Evolutionary conservation across 495 filamentous ascomycete genomes (phyloP).

Genomic region (Jackrogersella minutella): DNA sequence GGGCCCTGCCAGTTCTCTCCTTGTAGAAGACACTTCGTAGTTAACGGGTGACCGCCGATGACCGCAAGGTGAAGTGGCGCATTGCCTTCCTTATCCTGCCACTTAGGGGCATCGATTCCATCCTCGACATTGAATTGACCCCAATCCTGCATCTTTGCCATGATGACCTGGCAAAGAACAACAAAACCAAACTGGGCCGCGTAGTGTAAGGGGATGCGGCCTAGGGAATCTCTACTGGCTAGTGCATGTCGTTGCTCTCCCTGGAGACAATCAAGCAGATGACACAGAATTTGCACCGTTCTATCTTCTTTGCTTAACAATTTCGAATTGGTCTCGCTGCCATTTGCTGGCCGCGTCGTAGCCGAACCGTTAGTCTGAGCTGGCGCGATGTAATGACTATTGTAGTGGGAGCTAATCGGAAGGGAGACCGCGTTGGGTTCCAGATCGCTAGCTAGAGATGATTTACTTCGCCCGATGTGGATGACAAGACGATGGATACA

Average conservation of each 20-base stretch:
- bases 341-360: constrained; percentile 54
- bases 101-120: constrained; percentile 82
- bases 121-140: constrained; percentile 81
- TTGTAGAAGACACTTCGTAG: constrained; percentile 79
- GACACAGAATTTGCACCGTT: constrained; percentile 74
- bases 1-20: constrained; percentile 76
- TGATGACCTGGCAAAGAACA: constrained; percentile 84
- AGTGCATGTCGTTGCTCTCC: constrained; percentile 74
- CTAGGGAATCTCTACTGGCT: constrained; percentile 74
- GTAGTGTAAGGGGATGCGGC: constrained; percentile 91
- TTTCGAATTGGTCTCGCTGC: constrained; percentile 58
- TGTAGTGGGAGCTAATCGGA: constrained; percentile 68
- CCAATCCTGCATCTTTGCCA: constrained; percentile 89
- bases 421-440: constrained; percentile 57
- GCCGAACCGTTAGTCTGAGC: constrained; percentile 70
- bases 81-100: constrained; percentile 93
- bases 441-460: constrained; percentile 59
- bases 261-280: constrained; percentile 74
- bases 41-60: constrained; percentile 86
- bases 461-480: constrained; percentile 81
- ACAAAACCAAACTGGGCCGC: constrained; percentile 94
- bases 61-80: constrained; percentile 92
- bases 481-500: constrained; percentile 92
- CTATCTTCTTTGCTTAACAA: constrained; percentile 74
- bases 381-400: constrained; percentile 68